phyloP scores from a whole-genome alignment of 2,329 filamentous ascomycete species.

The Hymenoscyphus repandus region DNA sequence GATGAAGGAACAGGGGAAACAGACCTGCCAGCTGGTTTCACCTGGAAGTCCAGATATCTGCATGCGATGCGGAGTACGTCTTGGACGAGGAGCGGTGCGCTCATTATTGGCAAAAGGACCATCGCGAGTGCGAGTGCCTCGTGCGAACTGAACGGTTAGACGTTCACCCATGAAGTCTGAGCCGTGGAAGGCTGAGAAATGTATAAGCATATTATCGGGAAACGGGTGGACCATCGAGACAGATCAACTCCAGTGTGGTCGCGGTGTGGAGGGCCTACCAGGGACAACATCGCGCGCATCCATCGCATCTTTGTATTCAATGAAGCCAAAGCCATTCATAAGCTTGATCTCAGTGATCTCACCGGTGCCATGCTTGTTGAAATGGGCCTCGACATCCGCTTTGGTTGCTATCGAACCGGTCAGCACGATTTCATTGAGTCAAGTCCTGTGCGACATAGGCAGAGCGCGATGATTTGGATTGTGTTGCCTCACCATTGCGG shows the following conservation, averaged over 20 bases:
- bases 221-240: background rate
- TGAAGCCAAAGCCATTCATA: constrained; percentile 99
- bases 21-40: constrained; percentile 99
- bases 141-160: constrained; percentile 95
- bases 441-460: background rate
- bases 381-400: constrained; percentile 92
- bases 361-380: constrained; percentile 90
- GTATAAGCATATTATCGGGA: constrained; percentile 14
- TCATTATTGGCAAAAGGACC: constrained; percentile 53
- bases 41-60: constrained; percentile 92
- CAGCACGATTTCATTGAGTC: constrained; percentile 7
- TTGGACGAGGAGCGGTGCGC: constrained; percentile 70
- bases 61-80: constrained; percentile 95
- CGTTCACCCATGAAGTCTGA: constrained; percentile 97
- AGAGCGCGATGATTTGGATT: background rate
- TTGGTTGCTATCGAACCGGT: constrained; percentile 70
- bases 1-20: constrained; percentile 59
- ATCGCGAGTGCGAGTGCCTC: constrained; percentile 70
- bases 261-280: constrained; percentile 54
- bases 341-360: constrained; percentile 99
- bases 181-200: constrained; percentile 62
- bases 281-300: constrained; percentile 98
- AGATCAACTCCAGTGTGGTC: constrained; percentile 6
- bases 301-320: constrained; percentile 98
- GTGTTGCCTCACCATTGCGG: constrained; percentile 70